Base-by-base conservation (phyloP, 495 filamentous ascomycete genomes). In the Talaromyces thailandensis region DNA sequence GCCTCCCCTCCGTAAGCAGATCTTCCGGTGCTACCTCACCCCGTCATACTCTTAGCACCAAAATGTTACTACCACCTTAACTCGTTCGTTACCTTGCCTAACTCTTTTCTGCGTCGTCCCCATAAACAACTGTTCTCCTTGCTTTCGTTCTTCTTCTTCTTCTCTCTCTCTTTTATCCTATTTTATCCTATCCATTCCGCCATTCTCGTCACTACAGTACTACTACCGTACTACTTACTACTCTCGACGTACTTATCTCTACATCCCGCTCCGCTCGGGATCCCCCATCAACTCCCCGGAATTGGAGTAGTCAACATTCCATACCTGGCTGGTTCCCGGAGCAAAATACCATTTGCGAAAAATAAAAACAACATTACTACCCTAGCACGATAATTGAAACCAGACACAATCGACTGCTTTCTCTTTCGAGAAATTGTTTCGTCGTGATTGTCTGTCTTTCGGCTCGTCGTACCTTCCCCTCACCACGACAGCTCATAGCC, bases 101-200 rank as follows among this genome's bases (percentile, higher is more conserved):
- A 59, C 56, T 43, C 48, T 32, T 40, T 32, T 29, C 16, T 51
- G 9, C 14, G 58, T 56, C 61, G 29, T 61, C 48, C 56, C 56
- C 58, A 35, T 18, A 57, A 57, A 57, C 16, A 57, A 23, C 23
- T 53, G 26, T 59, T 62, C 51, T 62, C 31, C 51, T 28, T 55
- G 12, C 26, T 28, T 25, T 55, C 51, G 21, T 55, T 52, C 55
- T 50, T 60, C 43, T 6, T 57, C 18, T n/a, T 61, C 53, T 60
- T 48, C 18, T 56, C 31, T 50, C 37, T 58, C 56, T 40, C 52
- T 48, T 21, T 37, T 64, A 37, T 51, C 60, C 61, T 61, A 60
- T 23, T 11, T 31, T 18, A 57, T 57, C 18, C 50, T 58, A n/a
- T 61, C 2, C 53, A 61, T 51, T 60, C 63, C 14, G 59, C 66